Percentiles rank a stretch among this genome's conserved stretches.
These are phyloP conservation scores for Aspergillus sp. DNA, from an alignment of 2,329 filamentous ascomycete genomes.

Conservation along the genomic window DNA sequence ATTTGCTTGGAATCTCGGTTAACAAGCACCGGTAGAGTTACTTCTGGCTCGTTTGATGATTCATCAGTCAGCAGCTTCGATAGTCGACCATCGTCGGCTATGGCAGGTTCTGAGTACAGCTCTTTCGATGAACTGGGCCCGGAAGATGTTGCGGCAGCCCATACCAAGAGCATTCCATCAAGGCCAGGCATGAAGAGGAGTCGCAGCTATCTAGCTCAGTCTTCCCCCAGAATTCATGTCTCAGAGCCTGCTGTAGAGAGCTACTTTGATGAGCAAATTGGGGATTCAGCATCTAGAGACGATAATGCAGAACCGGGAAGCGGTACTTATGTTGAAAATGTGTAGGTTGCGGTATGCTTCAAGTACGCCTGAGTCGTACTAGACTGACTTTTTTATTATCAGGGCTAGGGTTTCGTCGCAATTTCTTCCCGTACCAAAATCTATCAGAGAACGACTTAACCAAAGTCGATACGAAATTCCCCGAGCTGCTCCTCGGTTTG, in stretches of 20 bases:
- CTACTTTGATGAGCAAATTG: conserved; percentile 17
- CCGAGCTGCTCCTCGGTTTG: conserved; percentile 28
- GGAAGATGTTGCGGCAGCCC: background rate
- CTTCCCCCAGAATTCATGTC: conserved; percentile 31
- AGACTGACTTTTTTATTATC: background rate
- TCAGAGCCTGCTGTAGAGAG: conserved; percentile 24
- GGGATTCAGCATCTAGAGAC: conserved; percentile 1
- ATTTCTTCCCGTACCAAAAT: conserved; percentile 25
- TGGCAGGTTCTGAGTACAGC: background rate
- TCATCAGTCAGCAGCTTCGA: conserved; percentile 33
- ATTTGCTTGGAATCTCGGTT: conserved; percentile 56
- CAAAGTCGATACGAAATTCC: conserved; percentile 24
- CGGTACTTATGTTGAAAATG: no score
- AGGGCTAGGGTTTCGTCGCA: conserved; percentile 15
- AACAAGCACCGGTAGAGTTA: conserved; percentile 26
- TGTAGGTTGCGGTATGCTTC: no score
- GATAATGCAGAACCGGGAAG: background rate
- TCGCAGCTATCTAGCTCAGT: conserved; percentile 23
- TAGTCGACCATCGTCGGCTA: conserved; percentile 24
- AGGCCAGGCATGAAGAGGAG: conserved; percentile 22
- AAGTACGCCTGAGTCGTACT: background rate
- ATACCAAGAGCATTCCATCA: conserved; percentile 10
- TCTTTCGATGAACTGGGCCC: no score
- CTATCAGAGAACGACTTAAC: conserved; percentile 23
- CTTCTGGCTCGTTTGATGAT: conserved; percentile 25